Base-by-base conservation (phyloP, 163 green algal species). In the Scenedesmus sp. region DNA sequence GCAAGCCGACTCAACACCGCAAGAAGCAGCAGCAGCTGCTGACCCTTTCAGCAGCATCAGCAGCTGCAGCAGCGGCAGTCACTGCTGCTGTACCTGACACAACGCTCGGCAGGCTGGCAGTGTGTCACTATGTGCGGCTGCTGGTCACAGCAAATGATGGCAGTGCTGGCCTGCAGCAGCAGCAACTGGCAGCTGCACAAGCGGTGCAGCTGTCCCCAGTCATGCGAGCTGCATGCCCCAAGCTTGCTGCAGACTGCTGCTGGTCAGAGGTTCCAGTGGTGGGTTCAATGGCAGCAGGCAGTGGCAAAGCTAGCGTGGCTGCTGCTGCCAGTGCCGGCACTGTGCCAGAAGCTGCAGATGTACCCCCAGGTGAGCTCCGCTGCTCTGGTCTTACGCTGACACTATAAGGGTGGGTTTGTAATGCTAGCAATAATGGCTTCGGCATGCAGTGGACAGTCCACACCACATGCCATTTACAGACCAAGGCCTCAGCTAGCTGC, bases 221-320 rank as follows among this genome's bases (percentile, higher is more conserved):
- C 3, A 90, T 96, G 55, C 46, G 60, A 8, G 74, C n/a, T 20
- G 91, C 89, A 0, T 96, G 95, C 76, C 90, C 93, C 57, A 94
- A 94, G 91, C 94, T 96, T 23, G 89, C 86, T 13, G 64, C 91
- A 6, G 93, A 95, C 4, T 94, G 89, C 15, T 95, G 94, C 90
- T 94, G 94, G 23, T 7, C 88, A 7, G 93, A 94, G 52, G 92
- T 94, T 57, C 94, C 94, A 26, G 67, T 91, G 46, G 86, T 93
- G 26, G 16, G 57, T 56, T 18, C 82, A 59, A 54, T 92, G 57
- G 70, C 87, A 59, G 88, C 56, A 76, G 87, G 82, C 81, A 2
- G 74, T 46, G 16, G 55, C 81, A 46, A 46, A 46, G 34, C 34
- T 46, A 46, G 34, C 34, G 34, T 46, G 34, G 34, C 34, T 46